phyloP scores from a whole-genome alignment of 169 alveolate species.

The Besnoitia besnoiti region DNA sequence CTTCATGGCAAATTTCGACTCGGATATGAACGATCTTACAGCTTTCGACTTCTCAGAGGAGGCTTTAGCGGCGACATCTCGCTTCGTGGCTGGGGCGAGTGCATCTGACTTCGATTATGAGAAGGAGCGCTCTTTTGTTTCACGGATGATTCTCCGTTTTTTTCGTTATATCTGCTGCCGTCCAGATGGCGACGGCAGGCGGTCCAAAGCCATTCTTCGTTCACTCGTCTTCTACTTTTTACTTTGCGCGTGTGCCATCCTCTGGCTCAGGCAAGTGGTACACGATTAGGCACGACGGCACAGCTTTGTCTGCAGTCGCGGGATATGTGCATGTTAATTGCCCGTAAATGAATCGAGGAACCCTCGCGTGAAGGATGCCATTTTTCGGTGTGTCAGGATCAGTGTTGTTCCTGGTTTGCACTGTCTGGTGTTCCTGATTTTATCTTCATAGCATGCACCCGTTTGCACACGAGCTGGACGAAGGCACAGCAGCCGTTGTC shows the following conservation, averaged over 20 bases:
- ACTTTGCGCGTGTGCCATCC: not conserved
- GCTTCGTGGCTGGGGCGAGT: not conserved
- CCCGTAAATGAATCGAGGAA: no score
- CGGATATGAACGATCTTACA: not conserved
- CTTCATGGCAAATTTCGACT: conserved; percentile 18
- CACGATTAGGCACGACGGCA: not conserved
- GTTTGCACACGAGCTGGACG: no score
- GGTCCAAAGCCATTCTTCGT: not conserved
- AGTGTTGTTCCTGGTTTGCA: no score
- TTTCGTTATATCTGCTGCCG: not conserved
- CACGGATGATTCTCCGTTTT: not conserved
- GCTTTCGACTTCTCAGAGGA: conserved; percentile 25
- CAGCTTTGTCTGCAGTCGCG: no score
- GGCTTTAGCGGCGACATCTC: not conserved
- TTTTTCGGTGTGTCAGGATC: no score
- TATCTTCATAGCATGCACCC: no score
- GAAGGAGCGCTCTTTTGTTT: not conserved
- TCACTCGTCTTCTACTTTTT: not conserved
- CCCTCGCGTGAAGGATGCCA: no score
- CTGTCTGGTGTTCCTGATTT: no score
- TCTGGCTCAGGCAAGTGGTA: not conserved
- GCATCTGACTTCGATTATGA: not conserved
- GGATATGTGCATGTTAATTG: no score
- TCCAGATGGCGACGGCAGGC: not conserved
- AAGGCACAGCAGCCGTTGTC: no score